phyloP scores from a whole-genome alignment of 345 rosid species.

The Turritis glabra region DNA sequence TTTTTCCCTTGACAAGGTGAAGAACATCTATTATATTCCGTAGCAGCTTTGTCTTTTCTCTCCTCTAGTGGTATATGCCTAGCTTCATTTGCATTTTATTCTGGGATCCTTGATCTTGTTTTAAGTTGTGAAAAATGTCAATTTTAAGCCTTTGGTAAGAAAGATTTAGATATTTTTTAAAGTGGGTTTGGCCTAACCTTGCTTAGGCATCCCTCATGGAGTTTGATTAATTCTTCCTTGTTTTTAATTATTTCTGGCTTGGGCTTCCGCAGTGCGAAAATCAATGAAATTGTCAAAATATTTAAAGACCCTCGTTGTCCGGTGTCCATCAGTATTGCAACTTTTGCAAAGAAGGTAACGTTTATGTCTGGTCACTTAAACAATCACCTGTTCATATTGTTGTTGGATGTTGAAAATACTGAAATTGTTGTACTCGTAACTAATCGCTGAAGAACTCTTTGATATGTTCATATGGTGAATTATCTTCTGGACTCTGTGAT shows the following conservation, averaged over 20 bases:
- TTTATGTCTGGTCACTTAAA: conserved; percentile 15
- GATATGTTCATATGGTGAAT: conserved; percentile 10
- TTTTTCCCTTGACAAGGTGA: conserved; percentile 6
- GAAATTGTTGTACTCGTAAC: not conserved
- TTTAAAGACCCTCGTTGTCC: conserved; percentile 72
- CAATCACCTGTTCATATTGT: conserved; percentile 4
- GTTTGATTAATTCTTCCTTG: not conserved
- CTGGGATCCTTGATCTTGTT: conserved; percentile 7
- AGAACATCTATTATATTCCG: not conserved
- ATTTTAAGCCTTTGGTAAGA: not conserved
- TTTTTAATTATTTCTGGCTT: not conserved
- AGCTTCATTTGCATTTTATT: not conserved
- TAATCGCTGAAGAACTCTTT: conserved; percentile 3
- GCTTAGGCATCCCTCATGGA: conserved; percentile 3
- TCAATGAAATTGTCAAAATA: conserved; percentile 67
- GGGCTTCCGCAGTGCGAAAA: conserved; percentile 62
- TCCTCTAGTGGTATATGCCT: conserved; percentile 7
- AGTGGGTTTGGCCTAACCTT: not conserved
- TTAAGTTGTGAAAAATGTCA: not conserved
- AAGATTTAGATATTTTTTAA: too few species aligned
- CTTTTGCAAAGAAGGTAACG: conserved; percentile 79
- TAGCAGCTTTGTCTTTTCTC: not conserved
- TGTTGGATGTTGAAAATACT: conserved; percentile 20
- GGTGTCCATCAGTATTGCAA: conserved; percentile 64
- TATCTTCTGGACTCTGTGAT: conserved; percentile 3